Evolutionary conservation across 2,329 filamentous ascomycete genomes (phyloP), one percentile per base, ranked within the genome.

Genomic region (Camptophora hylomeconis): DNA sequence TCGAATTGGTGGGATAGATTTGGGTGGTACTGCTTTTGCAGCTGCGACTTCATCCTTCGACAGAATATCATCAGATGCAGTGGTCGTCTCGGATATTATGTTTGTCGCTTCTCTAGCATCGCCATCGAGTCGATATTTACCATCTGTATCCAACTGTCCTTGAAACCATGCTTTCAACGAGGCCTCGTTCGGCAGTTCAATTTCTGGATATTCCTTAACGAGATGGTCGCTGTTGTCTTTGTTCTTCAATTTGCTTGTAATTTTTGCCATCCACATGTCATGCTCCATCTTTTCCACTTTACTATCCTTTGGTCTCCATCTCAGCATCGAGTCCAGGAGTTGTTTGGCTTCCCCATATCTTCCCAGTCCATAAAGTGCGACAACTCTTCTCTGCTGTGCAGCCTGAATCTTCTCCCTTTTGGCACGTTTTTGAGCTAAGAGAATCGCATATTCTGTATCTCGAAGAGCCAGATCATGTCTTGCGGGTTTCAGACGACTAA

Each of bases 381-480:
- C 71, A 4, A 72, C 80, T 20, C 87, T 72, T 42, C 86, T 73
- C 45, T 89, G 72, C 46, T 94, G 82, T 2, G 81, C 77, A n/a
- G 82, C 71, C 24, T 75, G 65, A 51, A 94, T 82, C 17, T 79
- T 66, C 40, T 82, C 72, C 28, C 80, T 72, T 45, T 76, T 79
- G 17, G 69, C 80, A 21, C 87, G 77, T 38, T 76, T 65, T 15
- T 59, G 60, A 3, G 75, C 77, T 3, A 66, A 56, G 20, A 66
- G 56, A 30, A 79, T 67, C 3, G 75, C 80, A 26, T 65, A 63
- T 38, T 83, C 72, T 20, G 77, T 74, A 52, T 86, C 80, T 20
- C 58, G 61, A 24, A 89, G 67, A 1, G 83, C 80, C 13, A 69
- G 63, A 2, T 71, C 60, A 71, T 65, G 28, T 72, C 60, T 40